Percentiles rank a stretch among this genome's conserved stretches.
These are phyloP conservation scores for Ramaria rubella DNA, from an alignment of 768 basidiomycete genomes.

Conservation along the genomic window DNA sequence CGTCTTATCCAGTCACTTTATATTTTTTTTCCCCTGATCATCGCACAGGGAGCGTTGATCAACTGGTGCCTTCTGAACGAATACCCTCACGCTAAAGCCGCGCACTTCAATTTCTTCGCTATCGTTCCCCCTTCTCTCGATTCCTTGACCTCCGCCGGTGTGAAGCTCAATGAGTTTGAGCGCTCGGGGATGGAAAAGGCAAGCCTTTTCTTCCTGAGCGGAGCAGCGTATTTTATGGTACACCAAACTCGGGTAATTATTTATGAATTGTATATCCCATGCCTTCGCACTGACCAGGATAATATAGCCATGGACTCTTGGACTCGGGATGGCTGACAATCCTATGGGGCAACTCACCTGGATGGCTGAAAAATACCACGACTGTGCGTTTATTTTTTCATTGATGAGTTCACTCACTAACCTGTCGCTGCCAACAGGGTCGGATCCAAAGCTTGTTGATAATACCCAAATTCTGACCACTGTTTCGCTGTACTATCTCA, in stretches of 20 bases:
- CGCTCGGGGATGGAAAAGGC: neutral
- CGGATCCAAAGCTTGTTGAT: constrained; percentile 9
- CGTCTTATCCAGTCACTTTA: neutral
- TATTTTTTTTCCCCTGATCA: neutral
- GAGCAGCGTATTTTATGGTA: constrained; percentile 8
- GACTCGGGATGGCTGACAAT: constrained; percentile 21
- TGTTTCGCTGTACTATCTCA: constrained; percentile 23
- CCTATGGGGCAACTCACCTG: constrained; percentile 23
- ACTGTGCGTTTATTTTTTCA: constrained; percentile 9
- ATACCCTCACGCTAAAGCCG: constrained; percentile 9
- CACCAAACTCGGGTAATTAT: constrained; percentile 4
- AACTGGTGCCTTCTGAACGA: constrained; percentile 12
- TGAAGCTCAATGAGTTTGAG: neutral
- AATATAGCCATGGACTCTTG: constrained; percentile 20
- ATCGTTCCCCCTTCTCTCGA: constrained; percentile 2
- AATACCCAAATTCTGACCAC: constrained; percentile 15
- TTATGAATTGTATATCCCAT: neutral
- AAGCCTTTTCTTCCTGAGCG: constrained; percentile 1
- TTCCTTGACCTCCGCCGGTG: neutral
- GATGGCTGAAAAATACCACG: constrained; percentile 18
- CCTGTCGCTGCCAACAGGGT: too few species aligned
- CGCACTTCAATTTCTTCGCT: constrained; percentile 13
- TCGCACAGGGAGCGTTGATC: neutral
- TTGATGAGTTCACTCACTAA: neutral
- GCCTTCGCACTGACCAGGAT: neutral